A percentile compares a stretch with the other conserved stretches of the same genome.
Evolutionary conservation across 345 rosid species (phyloP).

Genomic region (Salix exigua): DNA sequence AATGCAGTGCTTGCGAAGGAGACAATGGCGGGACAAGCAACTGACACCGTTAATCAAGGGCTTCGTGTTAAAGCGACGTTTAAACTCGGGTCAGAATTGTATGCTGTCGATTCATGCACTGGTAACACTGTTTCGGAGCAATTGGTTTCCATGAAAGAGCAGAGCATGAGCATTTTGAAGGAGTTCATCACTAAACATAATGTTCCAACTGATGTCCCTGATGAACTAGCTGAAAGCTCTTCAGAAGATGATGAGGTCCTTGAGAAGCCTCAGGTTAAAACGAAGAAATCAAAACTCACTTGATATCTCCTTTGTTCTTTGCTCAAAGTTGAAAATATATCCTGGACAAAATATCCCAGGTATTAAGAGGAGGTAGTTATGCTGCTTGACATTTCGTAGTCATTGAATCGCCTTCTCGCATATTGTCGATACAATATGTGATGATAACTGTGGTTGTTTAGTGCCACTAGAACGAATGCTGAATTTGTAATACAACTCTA

Average conservation of each 20-base stretch:
- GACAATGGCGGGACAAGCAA: slow-evolving; percentile 50
- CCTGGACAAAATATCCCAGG: too few species aligned
- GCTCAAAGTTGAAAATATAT: background rate
- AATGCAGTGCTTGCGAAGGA: slow-evolving; percentile 1
- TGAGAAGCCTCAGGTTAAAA: slow-evolving; percentile 39
- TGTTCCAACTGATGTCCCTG: slow-evolving; percentile 71
- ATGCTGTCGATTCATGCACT: slow-evolving; percentile 35
- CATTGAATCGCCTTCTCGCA: too few species aligned
- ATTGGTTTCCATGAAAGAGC: slow-evolving; percentile 66
- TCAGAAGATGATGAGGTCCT: slow-evolving; percentile 46
- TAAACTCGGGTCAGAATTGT: slow-evolving; percentile 63
- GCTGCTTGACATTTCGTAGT: too few species aligned
- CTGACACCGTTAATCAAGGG: slow-evolving; percentile 19
- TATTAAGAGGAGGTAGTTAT: too few species aligned
- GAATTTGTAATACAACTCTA: too few species aligned
- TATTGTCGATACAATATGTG: too few species aligned
- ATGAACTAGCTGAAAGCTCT: slow-evolving; percentile 49
- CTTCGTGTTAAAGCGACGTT: slow-evolving; percentile 46
- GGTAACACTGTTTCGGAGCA: slow-evolving; percentile 52
- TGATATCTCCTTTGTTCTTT: slow-evolving; percentile 16
- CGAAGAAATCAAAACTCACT: slow-evolving; percentile 65
- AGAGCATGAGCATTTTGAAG: slow-evolving; percentile 69
- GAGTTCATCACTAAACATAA: slow-evolving; percentile 83
- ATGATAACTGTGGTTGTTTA: too few species aligned
- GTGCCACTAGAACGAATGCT: too few species aligned